Base-by-base conservation (phyloP, 257 asterid species). In the Lithospermum erythrorhizon region DNA sequence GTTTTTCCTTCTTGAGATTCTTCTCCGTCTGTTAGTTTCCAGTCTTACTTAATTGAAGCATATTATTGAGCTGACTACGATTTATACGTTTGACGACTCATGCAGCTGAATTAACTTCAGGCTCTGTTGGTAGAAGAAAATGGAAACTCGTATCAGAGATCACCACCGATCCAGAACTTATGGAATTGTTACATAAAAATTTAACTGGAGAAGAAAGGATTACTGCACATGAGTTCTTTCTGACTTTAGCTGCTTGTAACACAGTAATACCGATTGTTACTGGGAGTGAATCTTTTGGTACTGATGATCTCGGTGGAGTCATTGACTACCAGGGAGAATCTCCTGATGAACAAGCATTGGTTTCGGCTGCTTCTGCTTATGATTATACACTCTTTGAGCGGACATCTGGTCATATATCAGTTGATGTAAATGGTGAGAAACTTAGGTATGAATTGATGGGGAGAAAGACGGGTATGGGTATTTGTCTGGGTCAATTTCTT, bases 311-410 rank as follows among this genome's bases (percentile, higher is more conserved):
- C 70, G 65, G 37, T 53, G 72, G 69, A 72, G 66, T 84, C 68
- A 74, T 93, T 73, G 84, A 72, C 53, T 93, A 89, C 78, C 99
- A 89, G 81, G 99, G 99, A 30, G 99, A 93, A 79, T 93, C 97
- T 72, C 99, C 99, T 54, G 99, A 93, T 61, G 99, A 93, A 78
- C 95, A 84, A 76, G 99, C 99, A 64, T 68, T 93, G 68, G 97
- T 83, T 69, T 75, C 96, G 71, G 97, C 97, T 55, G 91, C 99
- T 49, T 83, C 96, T 61, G 88, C 96, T 27, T 93, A 93, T 84
- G 96, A 86, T 29, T 93, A 89, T 76, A 93, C 95, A 0, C 96
- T 89, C 55, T 89, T 81, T 68, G 97, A 93, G 73, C 83, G 99
- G 66, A 89, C 97, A 27, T 93, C 99, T 21, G 97, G 99, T 67